Base-by-base conservation (phyloP, 345 rosid species). In the Boechera retrofracta region DNA sequence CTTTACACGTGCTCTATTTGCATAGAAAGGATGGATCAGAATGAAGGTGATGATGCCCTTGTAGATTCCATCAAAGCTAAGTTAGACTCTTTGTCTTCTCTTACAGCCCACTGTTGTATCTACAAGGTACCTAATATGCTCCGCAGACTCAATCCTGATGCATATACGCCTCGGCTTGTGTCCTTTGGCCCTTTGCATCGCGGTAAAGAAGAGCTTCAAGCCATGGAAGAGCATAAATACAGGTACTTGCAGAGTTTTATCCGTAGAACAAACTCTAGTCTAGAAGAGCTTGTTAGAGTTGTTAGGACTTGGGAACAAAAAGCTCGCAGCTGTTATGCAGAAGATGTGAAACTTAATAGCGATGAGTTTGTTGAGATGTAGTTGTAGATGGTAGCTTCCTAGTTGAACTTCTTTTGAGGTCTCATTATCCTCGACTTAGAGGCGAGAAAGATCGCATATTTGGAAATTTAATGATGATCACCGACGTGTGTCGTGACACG, bases 371-470 rank as follows among this genome's bases (percentile, higher is more conserved):
- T 76, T 10, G 69, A 77, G 52, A 80, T 82, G 74, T 57, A 47
- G 66, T 82, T 10, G 56, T 82, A 2, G 87, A 80, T 12, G 82
- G 78, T 0, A 16, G 64, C 61, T 84, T 84, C 49, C 6, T 80
- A 0, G 58, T 84, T 41, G 87, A 82, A 41, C 73, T 84, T 42
- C 51, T 84, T 35, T 41, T 81, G 32, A 72, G 81, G 44, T 79
- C 72, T 64, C 51, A 39, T 2, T 58, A 12, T 24, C 33, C 16
- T 9, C 3, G 67, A 39, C 48, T 71, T 11, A 69, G 61, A 35
- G 49, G 38, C 0, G 74, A 68, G 5, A 5, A 60, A 7, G 85
- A 85, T 36, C 76, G 54, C 26, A 61, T 86, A 10, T 86, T 73
- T 49, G 31, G 39, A 33, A 82, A 80, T 55, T 81, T 72, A 16